Base-by-base conservation (phyloP, 495 filamentous ascomycete species). In the Hypoxylon lenormandii region DNA sequence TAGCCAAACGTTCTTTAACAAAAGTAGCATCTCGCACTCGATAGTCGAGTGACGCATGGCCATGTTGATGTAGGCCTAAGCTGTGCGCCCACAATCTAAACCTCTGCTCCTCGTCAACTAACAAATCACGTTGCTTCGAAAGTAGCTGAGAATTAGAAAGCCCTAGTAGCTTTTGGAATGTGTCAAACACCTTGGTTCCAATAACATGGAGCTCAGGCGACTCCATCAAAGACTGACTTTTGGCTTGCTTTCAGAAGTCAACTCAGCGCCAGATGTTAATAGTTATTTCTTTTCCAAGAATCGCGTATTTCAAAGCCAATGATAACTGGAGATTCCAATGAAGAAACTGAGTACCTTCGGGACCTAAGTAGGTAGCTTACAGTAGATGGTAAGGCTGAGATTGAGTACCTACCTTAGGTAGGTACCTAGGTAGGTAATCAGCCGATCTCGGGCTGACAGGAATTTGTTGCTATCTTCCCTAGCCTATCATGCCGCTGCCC, bases 11-110 rank as follows among this genome's bases (percentile, higher is more conserved):
- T 5, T 47, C 12, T 21, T 51, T 71, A 11, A 71, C 22, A 3
- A 62, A 15, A 10, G 12, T 21, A 4, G 56, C 56, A 57, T 71
- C 68, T n/a, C 68, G 38, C 19, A 71, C 61, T 10, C 62, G 42
- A 54, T 71, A 71, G 37, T 71, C 68, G 11, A 71, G 62, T 1
- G 61, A 66, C n/a, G 61, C 56, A 46, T 71, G 68, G 11, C 68
- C 68, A 11, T 50, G 22, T 7, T 63, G 61, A 37, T 42, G 38
- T 5, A 71, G 33, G 2, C 68, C 68, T 1, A 71, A 36, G 23
- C 37, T 66, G 19, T 58, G 49, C 3, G 62, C 68, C 55, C 68
- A 71, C 4, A 71, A 16, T n/a, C 19, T 42, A 12, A 71, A 71
- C 16, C 65, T 56, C 42, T 69, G 28, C 8, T 46, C 56, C 21